Conservation (phyloP, 2,329 filamentous ascomycete genomes). For the Colletotrichum tropicale region DNA sequence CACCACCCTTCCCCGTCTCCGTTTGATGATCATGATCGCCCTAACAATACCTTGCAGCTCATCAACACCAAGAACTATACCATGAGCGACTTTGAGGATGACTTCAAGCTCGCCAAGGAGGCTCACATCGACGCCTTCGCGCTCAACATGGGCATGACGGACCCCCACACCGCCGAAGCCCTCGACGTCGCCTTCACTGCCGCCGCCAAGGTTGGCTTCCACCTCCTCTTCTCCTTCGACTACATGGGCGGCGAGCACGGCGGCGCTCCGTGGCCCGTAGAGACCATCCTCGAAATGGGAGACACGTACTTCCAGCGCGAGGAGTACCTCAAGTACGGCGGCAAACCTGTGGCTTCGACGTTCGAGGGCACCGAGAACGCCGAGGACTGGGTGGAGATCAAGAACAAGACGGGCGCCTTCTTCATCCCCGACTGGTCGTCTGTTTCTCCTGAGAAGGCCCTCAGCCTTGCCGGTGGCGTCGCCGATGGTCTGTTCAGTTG, state of each 20-base stretch:
- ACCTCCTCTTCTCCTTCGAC: conserved; percentile 35
- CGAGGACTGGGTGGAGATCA: conserved; percentile 48
- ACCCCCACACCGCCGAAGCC: background rate
- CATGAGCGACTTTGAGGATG: conserved; percentile 48
- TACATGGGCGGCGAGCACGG: conserved; percentile 30
- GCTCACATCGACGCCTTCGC: conserved; percentile 37
- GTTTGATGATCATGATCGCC: background rate
- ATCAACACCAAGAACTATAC: conserved; percentile 25
- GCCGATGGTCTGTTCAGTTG: conserved; percentile 41
- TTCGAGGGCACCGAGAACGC: conserved; percentile 47
- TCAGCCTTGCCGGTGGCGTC: conserved; percentile 11
- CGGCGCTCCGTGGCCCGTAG: conserved; percentile 21
- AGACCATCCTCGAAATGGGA: conserved; percentile 8
- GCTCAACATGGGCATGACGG: conserved; percentile 16
- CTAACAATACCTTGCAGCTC: background rate
- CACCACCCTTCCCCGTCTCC: background rate
- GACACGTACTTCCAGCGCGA: conserved; percentile 1
- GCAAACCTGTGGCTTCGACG: conserved; percentile 41
- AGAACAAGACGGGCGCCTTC: conserved; percentile 38
- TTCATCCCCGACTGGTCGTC: conserved; percentile 51
- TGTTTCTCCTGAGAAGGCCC: conserved; percentile 31
- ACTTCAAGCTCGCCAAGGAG: conserved; percentile 48
- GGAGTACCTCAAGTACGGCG: conserved; percentile 26
- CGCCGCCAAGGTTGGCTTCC: conserved; percentile 24
- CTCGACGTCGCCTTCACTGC: conserved; percentile 16